Evolutionary conservation across 2,329 filamentous ascomycete species (phyloP), one percentile per base, ranked within the genome.

Genomic region (Phaeosphaeria sp.): DNA sequence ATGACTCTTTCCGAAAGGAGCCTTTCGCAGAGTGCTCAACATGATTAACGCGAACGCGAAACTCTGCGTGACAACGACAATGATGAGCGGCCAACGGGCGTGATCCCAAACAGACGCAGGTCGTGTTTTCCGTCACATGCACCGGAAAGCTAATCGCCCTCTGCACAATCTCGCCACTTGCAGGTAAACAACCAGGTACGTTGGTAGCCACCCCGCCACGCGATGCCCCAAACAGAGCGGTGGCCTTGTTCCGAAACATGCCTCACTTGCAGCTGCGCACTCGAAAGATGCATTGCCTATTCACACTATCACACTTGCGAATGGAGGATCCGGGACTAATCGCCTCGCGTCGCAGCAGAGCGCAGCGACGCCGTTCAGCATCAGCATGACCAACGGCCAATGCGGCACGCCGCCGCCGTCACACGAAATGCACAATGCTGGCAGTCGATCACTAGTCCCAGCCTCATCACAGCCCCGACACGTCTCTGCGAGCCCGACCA

Each of bases 321-420:
- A 63, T 63, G 60, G 49, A 48, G 58, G 36, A 48, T 55, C 40
- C 52, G 50, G 54, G 51, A 44, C 63, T 67, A 63, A 67, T 51
- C 42, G 39, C 49, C 20, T 53, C 54, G 57, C 56, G 55, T 20
- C 33, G 42, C 44, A 53, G 52, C 17, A 18, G 33, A 39, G 33
- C 27, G 27, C 49, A 46, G 20, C 50, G 22, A 27, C 20, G 51
- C 51, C 53, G 46, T 48, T 55, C 50, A 30, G 55, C 43, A 59
- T 63, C n/a, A n/a, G n/a, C n/a, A n/a, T n/a, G 57, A 33, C 30
- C 55, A 61, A 57, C 49, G 49, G 45, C 53, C 55, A 49, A 30
- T 45, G 43, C 42, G 48, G 57, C 48, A 36, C 46, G 50, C 47
- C 43, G 51, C 50, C 53, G 18, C 30, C 30, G 30, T 39, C 49